Base-by-base conservation (phyloP, 305 asterid species). In the Fraxinus latifolia region DNA sequence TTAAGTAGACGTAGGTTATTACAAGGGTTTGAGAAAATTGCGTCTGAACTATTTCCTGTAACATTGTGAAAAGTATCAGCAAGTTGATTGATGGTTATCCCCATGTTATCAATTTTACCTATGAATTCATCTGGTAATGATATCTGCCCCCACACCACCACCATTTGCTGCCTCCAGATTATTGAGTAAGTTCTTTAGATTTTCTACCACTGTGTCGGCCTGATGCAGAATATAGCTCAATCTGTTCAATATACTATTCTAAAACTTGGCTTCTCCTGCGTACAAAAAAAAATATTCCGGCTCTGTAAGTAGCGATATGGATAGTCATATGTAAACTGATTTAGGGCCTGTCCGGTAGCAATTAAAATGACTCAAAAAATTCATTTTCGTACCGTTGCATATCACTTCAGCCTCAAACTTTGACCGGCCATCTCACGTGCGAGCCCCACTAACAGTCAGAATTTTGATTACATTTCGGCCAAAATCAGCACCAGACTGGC, bases 141-240 rank as follows among this genome's bases (percentile, higher is more conserved):
- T 23, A 76, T 3, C 27, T 81, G 58, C 0, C 77, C 77, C 79
- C n/a, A 83, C 75, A 1, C 81, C 81, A 23, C 72, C 37, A 76
- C 74, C 21, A 80, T 83, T 85, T 0, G 88, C 90, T 0, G 81
- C 81, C 17, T 65, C 19, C 25, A 87, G 85, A 21, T 74, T 34
- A 32, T 50, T 39, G 3, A 77, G 47, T 70, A 85, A 33, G 14
- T 81, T 12, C 74, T 17, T 79, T 33, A 85, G 84, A 37, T 83
- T 83, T 29, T 21, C 14, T 12, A 77, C 37, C 2, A 83, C 76
- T 0, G 4, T 21, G 23, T 83, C 68, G 32, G 85, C 88, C 82
- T 85, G 50, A n/a, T 76, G 47, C 36, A 83, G 58, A 19, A 85
- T 6, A 47, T 67, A 62, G 27, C 76, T 34, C 71, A 77, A n/a